Evolutionary conservation across 2,329 filamentous ascomycete species (phyloP).

Genomic region (Capronia epimyces): DNA sequence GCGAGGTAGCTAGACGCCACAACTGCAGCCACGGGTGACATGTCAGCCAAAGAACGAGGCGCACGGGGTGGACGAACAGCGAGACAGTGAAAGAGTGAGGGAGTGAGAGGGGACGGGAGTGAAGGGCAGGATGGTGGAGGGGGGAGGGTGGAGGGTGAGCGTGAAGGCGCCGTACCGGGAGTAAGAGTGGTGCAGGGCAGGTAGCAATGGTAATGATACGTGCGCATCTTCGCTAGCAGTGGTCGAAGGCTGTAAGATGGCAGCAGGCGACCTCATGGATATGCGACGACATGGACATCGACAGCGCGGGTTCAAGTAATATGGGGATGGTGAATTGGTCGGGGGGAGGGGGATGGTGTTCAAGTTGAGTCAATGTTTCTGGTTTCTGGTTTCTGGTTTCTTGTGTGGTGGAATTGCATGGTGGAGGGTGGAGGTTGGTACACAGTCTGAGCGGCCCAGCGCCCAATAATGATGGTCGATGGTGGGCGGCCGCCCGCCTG

Average conservation of each 20-base stretch:
- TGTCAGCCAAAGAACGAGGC: conserved; percentile 6
- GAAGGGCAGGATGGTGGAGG: no score
- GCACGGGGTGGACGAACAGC: neutral
- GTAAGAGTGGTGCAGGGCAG: conserved; percentile 16
- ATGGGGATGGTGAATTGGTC: neutral
- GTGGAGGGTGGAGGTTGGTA: neutral
- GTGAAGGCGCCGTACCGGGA: conserved; percentile 18
- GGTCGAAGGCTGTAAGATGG: conserved; percentile 9
- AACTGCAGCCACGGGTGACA: conserved; percentile 9
- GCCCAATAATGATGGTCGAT: no score
- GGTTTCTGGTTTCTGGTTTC: no score
- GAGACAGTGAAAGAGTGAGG: neutral
- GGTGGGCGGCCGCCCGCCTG: no score
- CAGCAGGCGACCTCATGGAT: conserved; percentile 8
- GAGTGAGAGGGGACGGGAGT: conserved; percentile 3
- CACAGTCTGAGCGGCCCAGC: neutral
- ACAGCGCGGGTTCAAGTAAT: conserved; percentile 6
- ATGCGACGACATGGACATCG: conserved; percentile 11
- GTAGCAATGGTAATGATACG: conserved; percentile 15
- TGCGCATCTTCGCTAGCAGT: conserved; percentile 26
- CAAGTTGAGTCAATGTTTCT: neutral
- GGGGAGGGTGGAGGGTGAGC: no score
- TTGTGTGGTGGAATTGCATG: neutral
- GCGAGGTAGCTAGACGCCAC: conserved; percentile 13
- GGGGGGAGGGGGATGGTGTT: neutral